Evolutionary conservation across 2,329 filamentous ascomycete species (phyloP).

Genomic region (Fusarium irregulare): DNA sequence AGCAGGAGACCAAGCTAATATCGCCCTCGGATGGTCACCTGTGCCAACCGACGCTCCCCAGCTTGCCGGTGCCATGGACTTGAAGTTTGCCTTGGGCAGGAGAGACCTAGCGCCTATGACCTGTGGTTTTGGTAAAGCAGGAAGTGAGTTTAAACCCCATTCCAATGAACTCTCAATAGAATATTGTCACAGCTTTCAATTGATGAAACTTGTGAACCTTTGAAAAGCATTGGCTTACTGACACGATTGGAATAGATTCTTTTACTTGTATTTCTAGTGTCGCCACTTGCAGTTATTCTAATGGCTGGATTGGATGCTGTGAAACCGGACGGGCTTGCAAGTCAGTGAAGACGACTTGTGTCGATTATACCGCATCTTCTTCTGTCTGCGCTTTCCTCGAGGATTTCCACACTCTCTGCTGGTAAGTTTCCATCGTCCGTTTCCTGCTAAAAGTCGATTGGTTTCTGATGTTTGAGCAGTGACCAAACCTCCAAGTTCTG

Average conservation of each 20-base stretch:
- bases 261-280: constrained; percentile 46
- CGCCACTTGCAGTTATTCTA: constrained; percentile 45
- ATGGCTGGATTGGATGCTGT: constrained; percentile 50
- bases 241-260: constrained; percentile 36
- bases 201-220: not conserved
- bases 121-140: constrained; percentile 48
- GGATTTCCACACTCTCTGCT: constrained; percentile 52
- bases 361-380: constrained; percentile 46
- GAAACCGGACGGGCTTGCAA: constrained; percentile 45
- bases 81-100: constrained; percentile 46
- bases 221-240: not conserved
- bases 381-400: constrained; percentile 42
- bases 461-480: constrained; percentile 30
- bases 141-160: constrained; percentile 44
- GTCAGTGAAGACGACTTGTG: constrained; percentile 49
- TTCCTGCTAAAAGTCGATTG: too few relatives aligned
- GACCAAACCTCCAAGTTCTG: constrained; percentile 36
- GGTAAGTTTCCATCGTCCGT: constrained; percentile 40
- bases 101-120: constrained; percentile 45
- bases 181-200: not conserved
- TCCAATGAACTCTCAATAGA: not conserved
- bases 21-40: constrained; percentile 50
- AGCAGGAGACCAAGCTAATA: constrained; percentile 35
- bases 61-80: constrained; percentile 47
- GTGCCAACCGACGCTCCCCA: constrained; percentile 48